Base-by-base conservation (phyloP, 2,329 filamentous ascomycete species). In the Colletotrichum sp. region DNA sequence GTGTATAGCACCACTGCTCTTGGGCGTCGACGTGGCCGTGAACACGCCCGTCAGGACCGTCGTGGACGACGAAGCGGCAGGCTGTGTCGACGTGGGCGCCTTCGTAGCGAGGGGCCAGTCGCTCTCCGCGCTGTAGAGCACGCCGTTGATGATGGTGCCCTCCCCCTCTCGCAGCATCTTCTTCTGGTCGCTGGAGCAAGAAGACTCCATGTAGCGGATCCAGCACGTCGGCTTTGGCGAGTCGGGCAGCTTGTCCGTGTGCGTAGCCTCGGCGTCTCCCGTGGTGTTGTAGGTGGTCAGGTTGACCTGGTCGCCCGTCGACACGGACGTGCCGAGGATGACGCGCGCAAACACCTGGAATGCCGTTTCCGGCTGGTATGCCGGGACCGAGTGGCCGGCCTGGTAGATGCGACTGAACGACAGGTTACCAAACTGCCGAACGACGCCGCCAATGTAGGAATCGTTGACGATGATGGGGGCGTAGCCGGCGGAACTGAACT, bases 391-490 rank as follows among this genome's bases (percentile, higher is more conserved):
- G 79, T 94, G 93, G 3, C 93, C 92, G 18, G 92, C 88, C 79
- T 94, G 90, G 81, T 92, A 94, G 64, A 94, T 87, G 9, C 93
- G 88, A 70, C 90, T 91, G 81, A 94, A 94, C 18, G 89, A 92
- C 70, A 94, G 89, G 79, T 96, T 96, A 13, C 93, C 94, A 79
- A 91, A 94, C 82, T 97, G 94, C 6, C 94, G 90, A 0, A 95
- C 94, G 71, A 91, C 90, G 25, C 95, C 95, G 67, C 91, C 94
- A 80, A 92, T 91, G 83, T 94, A 93, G 8, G 89, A 88, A 30
- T 88, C 88, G 80, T 95, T 94, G 55, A 94, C 91, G 15, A 92
- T 86, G 77, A 97, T 92, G 16, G 93, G 91, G 1, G 91, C 90
- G 81, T 97, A 97, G 1, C 94, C 94, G 1, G 95, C 92, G 0